phyloP scores from a whole-genome alignment of 305 asterid genomes.

The Solanum aculeatissimum region DNA sequence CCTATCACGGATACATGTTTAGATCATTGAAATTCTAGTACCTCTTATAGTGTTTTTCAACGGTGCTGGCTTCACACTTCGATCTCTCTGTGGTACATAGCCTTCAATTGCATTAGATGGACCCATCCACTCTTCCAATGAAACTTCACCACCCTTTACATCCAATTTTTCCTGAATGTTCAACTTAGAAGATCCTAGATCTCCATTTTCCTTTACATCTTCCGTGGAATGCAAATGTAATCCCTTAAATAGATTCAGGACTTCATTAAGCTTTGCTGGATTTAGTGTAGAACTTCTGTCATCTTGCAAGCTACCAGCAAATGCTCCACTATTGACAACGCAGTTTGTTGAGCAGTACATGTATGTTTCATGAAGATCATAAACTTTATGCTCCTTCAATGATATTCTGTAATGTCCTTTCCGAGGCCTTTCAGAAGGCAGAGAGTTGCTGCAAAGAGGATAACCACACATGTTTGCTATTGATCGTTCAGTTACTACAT shows the following conservation, averaged over 20 bases:
- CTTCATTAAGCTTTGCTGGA: conserved; percentile 38
- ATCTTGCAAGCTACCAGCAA: conserved; percentile 47
- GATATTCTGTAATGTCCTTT: conserved; percentile 83
- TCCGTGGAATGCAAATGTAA: conserved; percentile 24
- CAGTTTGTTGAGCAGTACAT: conserved; percentile 70
- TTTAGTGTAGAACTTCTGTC: conserved; percentile 51
- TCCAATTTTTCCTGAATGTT: conserved; percentile 57
- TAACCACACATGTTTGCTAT: conserved; percentile 62
- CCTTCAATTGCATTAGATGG: conserved; percentile 90
- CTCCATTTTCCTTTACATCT: conserved; percentile 40
- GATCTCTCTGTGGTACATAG: conserved; percentile 63
- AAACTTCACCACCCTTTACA: conserved; percentile 39
- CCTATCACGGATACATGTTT: not conserved
- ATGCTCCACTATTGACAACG: conserved; percentile 57
- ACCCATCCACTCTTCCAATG: conserved; percentile 86
- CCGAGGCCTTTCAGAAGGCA: conserved; percentile 50
- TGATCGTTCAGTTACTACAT: conserved; percentile 75
- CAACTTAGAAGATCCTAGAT: conserved; percentile 40
- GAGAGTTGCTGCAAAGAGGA: conserved; percentile 52
- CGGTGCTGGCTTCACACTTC: conserved; percentile 7
- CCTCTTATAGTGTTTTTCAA: conserved; percentile 22
- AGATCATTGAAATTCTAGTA: conserved; percentile 10
- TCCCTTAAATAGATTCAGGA: conserved; percentile 43
- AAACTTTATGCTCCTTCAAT: conserved; percentile 77
- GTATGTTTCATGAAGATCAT: conserved; percentile 81